Base-by-base conservation (phyloP, 768 basidiomycete species). In the Calocybe indica region DNA sequence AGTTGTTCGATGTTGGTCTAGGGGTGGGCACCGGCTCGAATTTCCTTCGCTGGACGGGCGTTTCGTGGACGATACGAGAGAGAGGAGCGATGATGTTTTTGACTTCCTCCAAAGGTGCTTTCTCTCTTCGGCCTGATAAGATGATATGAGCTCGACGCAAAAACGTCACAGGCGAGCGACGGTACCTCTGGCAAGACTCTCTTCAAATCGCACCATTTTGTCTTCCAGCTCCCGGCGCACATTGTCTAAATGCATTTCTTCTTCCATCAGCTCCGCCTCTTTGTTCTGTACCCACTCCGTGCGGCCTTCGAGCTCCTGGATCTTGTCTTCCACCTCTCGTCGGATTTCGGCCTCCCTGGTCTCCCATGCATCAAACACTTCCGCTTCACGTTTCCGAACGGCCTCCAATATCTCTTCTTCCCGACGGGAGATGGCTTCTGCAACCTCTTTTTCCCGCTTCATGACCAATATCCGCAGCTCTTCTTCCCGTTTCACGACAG, bases 391-490 rank as follows among this genome's bases (percentile, higher is more conserved):
- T 43, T 66, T 66, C 29, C 79, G 67, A 5, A 89, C 80, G 1
- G 84, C 82, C 12, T 77, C 75, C 71, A 86, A 73, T 37, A 88
- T 80, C 59, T 86, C 85, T 47, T 83, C 79, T 54, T 89, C 87
- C 2, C 87, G 70, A 45, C 74, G 66, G 22, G 75, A 66, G 70
- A 87, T 86, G 6, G 82, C 79, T 28, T 62, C 64, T 1, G 78
- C 79, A 3, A 89, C 81, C 57, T 88, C 85, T 43, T 80, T 79
- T 60, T 89, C 86, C 31, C 85, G 75, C 57, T 80, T 76, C 58
- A 74, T 70, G 14, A 88, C 78, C 34, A 83, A 70, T 13, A 74
- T 65, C 1, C 85, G 75, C 33, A 90, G 66, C 55, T 88, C 87
- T 37, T 82, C 81, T 55, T 89, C 88, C 2, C 87, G 74, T 44